These are phyloP conservation scores for Trichoderma sp. DNA, from an alignment of 2,329 filamentous ascomycete species.

Conservation along the genomic window DNA sequence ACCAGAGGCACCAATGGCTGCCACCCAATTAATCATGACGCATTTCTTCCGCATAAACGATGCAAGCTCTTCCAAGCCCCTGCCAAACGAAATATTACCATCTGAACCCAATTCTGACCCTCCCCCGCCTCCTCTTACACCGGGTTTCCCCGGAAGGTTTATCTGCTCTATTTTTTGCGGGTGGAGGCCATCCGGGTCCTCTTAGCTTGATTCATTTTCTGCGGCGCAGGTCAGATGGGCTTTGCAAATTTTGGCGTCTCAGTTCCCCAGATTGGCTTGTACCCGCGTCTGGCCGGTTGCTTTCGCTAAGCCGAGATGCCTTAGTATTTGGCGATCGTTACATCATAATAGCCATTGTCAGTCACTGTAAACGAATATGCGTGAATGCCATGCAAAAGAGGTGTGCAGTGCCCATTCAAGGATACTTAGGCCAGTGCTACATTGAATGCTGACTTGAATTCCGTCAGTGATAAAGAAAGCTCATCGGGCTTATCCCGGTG, in stretches of 20 bases:
- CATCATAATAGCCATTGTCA: neutral
- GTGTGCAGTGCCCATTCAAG: neutral
- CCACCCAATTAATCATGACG: neutral
- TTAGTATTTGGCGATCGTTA: neutral
- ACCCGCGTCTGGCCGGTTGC: conserved; percentile 1
- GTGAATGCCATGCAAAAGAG: neutral
- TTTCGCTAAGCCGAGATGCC: neutral
- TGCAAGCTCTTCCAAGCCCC: neutral
- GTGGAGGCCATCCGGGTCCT: conserved; percentile 19
- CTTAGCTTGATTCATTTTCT: neutral
- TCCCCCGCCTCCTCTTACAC: neutral
- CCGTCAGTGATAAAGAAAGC: neutral
- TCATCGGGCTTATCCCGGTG: conserved; percentile 26
- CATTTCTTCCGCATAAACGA: neutral
- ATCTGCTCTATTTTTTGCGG: neutral
- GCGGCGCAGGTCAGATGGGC: neutral
- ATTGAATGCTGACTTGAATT: neutral
- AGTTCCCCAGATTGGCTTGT: neutral
- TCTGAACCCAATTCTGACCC: neutral
- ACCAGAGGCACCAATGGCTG: neutral
- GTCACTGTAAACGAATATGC: neutral
- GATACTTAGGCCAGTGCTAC: neutral
- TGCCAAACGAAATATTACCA: neutral
- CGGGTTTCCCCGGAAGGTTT: conserved; percentile 18
- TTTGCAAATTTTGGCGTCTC: neutral